phyloP scores from a whole-genome alignment of 1,284 basidiomycete species.

The Cronartium quercuum region DNA sequence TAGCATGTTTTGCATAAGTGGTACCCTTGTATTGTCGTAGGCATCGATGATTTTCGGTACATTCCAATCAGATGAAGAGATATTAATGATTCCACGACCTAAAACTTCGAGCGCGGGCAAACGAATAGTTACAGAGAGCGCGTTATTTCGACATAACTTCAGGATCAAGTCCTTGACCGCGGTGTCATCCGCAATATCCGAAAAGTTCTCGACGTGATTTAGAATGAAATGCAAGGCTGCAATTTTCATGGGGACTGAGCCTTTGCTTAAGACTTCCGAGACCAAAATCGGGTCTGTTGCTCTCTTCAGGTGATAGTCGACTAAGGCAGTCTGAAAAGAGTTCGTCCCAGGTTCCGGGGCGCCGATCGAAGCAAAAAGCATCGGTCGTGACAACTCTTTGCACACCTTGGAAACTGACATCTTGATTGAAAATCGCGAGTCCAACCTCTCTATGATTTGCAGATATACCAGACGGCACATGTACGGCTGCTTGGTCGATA shows the following conservation, averaged over 20 bases:
- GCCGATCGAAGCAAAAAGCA: neutral
- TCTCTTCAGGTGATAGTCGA: neutral
- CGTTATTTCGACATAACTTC: neutral
- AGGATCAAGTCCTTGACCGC: neutral
- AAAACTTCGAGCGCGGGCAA: conserved; percentile 22
- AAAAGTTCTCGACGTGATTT: neutral
- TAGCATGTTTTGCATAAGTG: conserved; percentile 16
- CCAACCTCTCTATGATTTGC: conserved; percentile 5
- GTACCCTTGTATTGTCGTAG: neutral
- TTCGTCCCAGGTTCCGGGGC: neutral
- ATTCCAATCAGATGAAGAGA: conserved; percentile 5
- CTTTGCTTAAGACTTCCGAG: neutral
- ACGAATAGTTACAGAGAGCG: neutral
- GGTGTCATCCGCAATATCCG: neutral
- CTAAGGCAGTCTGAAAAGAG: neutral
- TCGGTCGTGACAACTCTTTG: neutral
- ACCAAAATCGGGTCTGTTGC: neutral
- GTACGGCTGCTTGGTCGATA: neutral
- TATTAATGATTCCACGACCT: neutral
- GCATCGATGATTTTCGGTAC: conserved; percentile 14
- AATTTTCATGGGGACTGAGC: neutral
- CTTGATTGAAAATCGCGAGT: conserved; percentile 17
- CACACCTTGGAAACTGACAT: neutral
- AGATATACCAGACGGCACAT: conserved; percentile 16
- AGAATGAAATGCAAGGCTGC: neutral